These are phyloP conservation scores for Hura crepitans DNA, from an alignment of 441 rosid genomes.

Conservation along the genomic window DNA sequence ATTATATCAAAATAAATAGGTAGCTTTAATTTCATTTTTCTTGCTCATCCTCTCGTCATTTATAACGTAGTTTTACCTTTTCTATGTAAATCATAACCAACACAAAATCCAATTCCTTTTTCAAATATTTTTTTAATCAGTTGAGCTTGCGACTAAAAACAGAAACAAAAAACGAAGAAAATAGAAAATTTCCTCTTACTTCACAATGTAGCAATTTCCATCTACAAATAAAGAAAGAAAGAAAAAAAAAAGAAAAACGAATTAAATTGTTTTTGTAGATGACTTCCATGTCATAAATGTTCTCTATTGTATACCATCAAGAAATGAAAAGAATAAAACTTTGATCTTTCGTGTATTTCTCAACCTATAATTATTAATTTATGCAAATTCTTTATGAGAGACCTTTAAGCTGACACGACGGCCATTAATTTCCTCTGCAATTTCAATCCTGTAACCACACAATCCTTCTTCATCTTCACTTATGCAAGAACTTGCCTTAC, in stretches of 20 bases:
- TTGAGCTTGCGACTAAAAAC: no score
- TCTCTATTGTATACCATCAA: background rate
- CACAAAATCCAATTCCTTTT: no score
- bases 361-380: background rate
- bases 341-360: constrained; percentile 8
- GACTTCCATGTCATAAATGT: no score
- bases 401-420: constrained; percentile 27
- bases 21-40: background rate
- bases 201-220: constrained; percentile 2
- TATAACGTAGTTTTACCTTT: background rate
- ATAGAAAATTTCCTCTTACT: background rate
- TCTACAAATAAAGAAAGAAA: background rate
- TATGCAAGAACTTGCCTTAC: constrained; percentile 26
- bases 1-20: background rate
- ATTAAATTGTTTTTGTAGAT: background rate
- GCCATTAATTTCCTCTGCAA: constrained; percentile 14
- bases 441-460: constrained; percentile 34
- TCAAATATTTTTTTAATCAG: no score
- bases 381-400: constrained; percentile 26
- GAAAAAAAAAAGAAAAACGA: background rate
- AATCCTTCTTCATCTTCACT: constrained; percentile 27
- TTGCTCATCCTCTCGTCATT: background rate
- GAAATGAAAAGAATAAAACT: background rate
- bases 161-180: background rate
- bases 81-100: background rate